Evolutionary conservation across 2,329 filamentous ascomycete genomes (phyloP).

Genomic region (Botrytis deweyae): DNA sequence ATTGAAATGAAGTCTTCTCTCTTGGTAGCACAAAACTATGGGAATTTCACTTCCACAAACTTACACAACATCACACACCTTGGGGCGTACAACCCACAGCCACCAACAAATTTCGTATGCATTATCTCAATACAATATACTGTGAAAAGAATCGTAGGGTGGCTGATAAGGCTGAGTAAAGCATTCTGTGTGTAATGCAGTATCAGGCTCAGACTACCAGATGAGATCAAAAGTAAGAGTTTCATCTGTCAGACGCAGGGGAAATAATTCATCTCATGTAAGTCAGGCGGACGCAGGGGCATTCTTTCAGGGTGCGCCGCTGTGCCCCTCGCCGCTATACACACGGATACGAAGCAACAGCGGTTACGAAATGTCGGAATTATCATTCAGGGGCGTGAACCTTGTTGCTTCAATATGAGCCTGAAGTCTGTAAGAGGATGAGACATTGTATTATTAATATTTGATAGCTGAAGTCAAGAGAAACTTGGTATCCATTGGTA

Average conservation of each 20-base stretch:
- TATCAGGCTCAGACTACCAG: neutral
- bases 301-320: neutral
- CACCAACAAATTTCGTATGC: neutral
- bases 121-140: neutral
- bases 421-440: neutral
- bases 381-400: neutral
- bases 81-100: neutral
- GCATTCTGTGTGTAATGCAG: neutral
- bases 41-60: neutral
- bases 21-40: neutral
- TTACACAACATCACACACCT: neutral
- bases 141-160: neutral
- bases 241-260: neutral
- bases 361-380: neutral
- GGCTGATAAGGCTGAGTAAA: slow-evolving; percentile 6
- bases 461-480: neutral
- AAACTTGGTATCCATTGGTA: neutral
- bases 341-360: neutral
- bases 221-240: neutral
- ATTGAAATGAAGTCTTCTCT: neutral
- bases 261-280: slow-evolving; percentile 9
- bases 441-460: neutral
- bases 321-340: slow-evolving; percentile 11
- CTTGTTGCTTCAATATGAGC: neutral
- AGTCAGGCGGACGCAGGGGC: slow-evolving; percentile 1